Evolutionary conservation across 345 rosid species (phyloP), one percentile per base, ranked within the genome.

Genomic region (Clausena lansium): DNA sequence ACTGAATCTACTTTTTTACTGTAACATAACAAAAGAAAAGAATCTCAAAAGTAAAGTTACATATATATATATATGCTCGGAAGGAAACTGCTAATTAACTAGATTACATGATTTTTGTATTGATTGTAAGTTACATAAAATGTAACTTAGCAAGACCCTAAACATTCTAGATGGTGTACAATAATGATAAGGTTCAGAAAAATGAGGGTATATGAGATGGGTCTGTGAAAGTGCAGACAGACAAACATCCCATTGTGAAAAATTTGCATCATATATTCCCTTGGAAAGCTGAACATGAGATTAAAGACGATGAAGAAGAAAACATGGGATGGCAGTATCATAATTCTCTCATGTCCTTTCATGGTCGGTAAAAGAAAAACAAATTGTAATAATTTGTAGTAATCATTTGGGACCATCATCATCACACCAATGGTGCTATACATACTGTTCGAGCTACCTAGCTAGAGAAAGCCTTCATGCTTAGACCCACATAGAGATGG

Each of bases 291-390:
- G 67, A 47, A 27, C 39, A 41, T 25, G 24, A 76, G 50, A 47
- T 58, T 71, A 66, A 76, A 71, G 32, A 76, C 25, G 28, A 41
- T 10, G 3, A 9, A 24, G 45, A 45, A 45, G 50, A 45, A 64
- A n/a, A 20, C 38, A n/a, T 55, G 32, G 47, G 20, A 17, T 55
- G 32, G 47, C 10, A 62, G 22, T 4, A 69, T 73, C 67, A 80
- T 52, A 52, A 52, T 74, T 77, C 66, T 74, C 77, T 59, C 38
- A 14, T 62, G 81, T 77, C 76, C 76, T 57, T 55, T 80, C 73
- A 81, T 73, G 30, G 32, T 61, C 69, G 74, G 41, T 22, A 70
- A 62, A 75, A 60, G 70, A 27, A 47, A 70, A 57, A 25, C 9
- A 15, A 5, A 28, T 20, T 11, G 3, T 60, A 63, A 69, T 75